These are phyloP conservation scores for Saccharomycopsis javanensis DNA, from an alignment of 805 yeast genomes.

Conservation along the genomic window DNA sequence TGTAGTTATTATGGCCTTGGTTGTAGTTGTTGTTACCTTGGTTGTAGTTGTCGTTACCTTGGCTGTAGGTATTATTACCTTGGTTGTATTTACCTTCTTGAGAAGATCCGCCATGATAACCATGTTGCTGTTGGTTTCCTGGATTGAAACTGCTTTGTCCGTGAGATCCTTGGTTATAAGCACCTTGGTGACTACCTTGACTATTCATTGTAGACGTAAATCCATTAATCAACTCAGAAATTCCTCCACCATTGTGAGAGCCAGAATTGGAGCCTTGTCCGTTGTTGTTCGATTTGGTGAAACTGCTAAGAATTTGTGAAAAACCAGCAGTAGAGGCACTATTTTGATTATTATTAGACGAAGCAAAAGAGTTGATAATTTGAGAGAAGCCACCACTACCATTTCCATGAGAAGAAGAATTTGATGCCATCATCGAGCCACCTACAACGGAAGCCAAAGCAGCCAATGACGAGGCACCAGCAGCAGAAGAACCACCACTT, in stretches of 20 bases:
- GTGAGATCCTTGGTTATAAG: not conserved
- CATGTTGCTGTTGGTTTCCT: not conserved
- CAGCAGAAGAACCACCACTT: not conserved
- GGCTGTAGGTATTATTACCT: not conserved
- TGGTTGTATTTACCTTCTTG: not conserved
- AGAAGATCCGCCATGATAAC: not conserved
- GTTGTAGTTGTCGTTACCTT: not conserved
- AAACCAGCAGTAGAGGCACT: not conserved
- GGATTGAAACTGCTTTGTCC: not conserved
- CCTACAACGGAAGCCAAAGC: constrained; percentile 9
- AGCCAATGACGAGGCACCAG: constrained; percentile 15
- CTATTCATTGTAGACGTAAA: constrained; percentile 1
- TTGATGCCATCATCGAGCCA: not conserved
- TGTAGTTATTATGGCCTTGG: not conserved
- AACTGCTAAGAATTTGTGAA: not conserved
- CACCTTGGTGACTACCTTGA: not conserved
- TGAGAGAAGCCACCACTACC: not conserved
- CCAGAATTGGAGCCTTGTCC: not conserved
- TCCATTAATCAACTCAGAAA: constrained; percentile 11
- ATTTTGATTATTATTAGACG: not conserved
- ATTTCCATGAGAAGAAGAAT: not conserved
- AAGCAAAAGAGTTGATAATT: not conserved
- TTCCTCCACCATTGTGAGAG: constrained; percentile 4
- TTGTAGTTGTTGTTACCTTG: not conserved
- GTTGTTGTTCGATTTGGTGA: not conserved